Conservation (phyloP, 345 rosid genomes). For the Cardiospermum halicacabum region DNA sequence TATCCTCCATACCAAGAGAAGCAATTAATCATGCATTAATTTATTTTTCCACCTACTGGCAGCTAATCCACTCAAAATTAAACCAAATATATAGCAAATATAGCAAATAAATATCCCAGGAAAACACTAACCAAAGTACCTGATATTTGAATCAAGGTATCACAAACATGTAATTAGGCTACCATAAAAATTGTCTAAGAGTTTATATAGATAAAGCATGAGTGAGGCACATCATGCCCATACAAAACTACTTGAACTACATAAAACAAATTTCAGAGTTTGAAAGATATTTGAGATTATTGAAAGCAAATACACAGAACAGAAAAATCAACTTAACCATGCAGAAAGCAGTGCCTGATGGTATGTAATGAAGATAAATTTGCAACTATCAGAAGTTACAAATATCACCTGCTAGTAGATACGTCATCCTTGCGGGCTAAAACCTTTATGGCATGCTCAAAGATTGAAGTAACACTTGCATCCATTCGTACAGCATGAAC, state of each 20-base stretch:
- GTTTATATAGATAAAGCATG: not conserved
- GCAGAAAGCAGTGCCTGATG: not conserved
- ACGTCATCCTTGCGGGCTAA: constrained; percentile 72
- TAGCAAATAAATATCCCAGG: not conserved
- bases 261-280: not conserved
- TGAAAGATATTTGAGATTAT: not conserved
- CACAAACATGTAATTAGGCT: not conserved
- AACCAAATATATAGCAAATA: not conserved
- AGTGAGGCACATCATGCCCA: not conserved
- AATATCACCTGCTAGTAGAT: constrained; percentile 48
- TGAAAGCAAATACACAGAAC: not conserved
- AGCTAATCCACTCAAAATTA: not conserved
- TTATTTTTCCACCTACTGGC: not conserved
- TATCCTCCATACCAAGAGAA: not conserved
- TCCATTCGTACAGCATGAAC: constrained; percentile 93
- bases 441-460: constrained; percentile 79
- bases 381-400: not conserved
- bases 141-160: not conserved
- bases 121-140: not conserved
- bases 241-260: not conserved
- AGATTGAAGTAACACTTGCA: constrained; percentile 75
- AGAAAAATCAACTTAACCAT: not conserved
- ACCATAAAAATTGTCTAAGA: not conserved
- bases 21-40: not conserved
- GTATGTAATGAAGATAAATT: constrained; percentile 1